phyloP scores from a whole-genome alignment of 768 basidiomycete species.

The Mrakia hoshinonis region DNA sequence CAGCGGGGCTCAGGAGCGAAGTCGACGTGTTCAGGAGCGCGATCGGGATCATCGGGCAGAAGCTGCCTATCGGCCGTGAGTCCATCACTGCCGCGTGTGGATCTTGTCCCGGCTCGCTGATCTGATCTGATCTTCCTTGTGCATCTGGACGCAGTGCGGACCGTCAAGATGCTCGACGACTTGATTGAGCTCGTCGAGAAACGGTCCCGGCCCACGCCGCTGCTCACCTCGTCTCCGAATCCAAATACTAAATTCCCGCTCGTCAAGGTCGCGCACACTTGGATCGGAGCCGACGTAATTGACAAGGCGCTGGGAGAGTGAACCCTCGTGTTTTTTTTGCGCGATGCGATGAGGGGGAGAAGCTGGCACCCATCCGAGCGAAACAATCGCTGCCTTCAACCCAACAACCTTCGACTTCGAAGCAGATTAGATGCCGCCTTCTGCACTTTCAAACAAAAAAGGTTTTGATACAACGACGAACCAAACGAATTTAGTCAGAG shows the following conservation, averaged over 20 bases:
- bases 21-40: slow-evolving; percentile 19
- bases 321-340: no score
- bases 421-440: no score
- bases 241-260: neutral
- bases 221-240: slow-evolving; percentile 10
- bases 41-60: slow-evolving; percentile 6
- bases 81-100: neutral
- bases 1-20: neutral
- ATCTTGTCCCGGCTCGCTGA: neutral
- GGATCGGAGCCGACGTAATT: slow-evolving; percentile 9
- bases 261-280: neutral
- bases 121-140: neutral
- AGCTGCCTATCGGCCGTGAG: slow-evolving; percentile 19
- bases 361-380: no score
- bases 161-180: slow-evolving; percentile 13
- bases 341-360: no score
- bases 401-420: no score
- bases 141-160: neutral
- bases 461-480: no score
- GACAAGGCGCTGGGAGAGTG: neutral
- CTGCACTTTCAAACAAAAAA: no score
- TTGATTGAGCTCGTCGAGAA: slow-evolving; percentile 24
- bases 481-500: no score
- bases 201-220: slow-evolving; percentile 18
- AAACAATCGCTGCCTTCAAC: no score